Evolutionary conservation across 78 protist genomes (phyloP).

Genomic region (Guillardia theta): DNA sequence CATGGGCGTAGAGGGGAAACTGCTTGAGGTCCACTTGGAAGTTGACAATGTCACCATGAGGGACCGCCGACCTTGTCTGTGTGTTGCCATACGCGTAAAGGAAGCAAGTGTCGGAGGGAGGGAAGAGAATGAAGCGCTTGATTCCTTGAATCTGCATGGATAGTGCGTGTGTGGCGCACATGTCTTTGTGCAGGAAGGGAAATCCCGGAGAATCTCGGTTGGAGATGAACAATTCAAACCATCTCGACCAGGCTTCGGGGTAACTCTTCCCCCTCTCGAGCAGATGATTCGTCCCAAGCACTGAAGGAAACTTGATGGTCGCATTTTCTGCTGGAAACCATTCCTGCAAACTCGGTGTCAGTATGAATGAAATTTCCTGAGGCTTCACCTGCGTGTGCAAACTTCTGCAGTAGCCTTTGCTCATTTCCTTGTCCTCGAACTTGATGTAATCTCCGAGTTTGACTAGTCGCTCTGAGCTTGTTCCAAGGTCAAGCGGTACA

Average conservation of each 20-base stretch:
- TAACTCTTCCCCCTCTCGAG: background rate
- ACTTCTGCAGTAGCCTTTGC: background rate
- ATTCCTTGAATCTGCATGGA: constrained; percentile 11
- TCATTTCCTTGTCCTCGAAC: background rate
- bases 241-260: background rate
- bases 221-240: constrained; percentile 14
- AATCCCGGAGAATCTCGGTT: background rate
- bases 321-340: background rate
- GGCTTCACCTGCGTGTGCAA: too few species aligned
- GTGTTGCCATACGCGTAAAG: background rate
- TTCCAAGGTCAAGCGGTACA: background rate
- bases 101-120: background rate
- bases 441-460: background rate
- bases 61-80: background rate
- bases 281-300: background rate
- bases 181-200: constrained; percentile 6
- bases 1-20: background rate
- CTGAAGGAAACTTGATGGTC: background rate
- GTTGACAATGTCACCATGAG: background rate
- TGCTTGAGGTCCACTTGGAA: background rate
- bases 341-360: too few species aligned
- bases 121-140: constrained; percentile 32
- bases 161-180: constrained; percentile 7
- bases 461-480: background rate
- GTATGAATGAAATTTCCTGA: too few species aligned